Percentiles rank a stretch among this genome's conserved stretches.
These are phyloP conservation scores for Aspergillus uvarum DNA, from an alignment of 2,329 filamentous ascomycete species.

Conservation along the genomic window DNA sequence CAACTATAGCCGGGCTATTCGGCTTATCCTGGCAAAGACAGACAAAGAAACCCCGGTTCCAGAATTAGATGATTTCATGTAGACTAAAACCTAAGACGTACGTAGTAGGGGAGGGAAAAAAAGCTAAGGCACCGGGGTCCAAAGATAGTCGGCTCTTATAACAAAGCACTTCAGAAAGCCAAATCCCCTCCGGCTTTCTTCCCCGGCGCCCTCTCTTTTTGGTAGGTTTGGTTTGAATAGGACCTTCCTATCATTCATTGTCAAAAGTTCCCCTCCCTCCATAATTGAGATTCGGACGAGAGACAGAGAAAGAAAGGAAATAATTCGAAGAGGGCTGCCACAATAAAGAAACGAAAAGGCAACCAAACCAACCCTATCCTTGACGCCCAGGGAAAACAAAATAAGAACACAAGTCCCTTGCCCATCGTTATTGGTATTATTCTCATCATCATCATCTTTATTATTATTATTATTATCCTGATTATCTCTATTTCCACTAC, in stretches of 20 bases:
- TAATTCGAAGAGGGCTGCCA: neutral
- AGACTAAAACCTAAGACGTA: neutral
- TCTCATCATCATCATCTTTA: neutral
- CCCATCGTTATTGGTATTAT: neutral
- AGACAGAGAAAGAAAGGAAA: neutral
- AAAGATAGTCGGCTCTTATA: conserved; percentile 19
- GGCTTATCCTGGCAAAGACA: conserved; percentile 11
- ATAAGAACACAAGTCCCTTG: neutral
- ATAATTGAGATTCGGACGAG: neutral
- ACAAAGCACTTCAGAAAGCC: conserved; percentile 23
- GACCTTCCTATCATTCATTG: conserved; percentile 18
- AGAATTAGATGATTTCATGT: neutral
- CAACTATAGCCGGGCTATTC: neutral
- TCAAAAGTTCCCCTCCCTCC: conserved; percentile 19
- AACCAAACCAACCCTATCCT: neutral
- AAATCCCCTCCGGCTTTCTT: conserved; percentile 20
- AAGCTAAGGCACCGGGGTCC: conserved; percentile 7
- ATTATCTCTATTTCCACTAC: neutral
- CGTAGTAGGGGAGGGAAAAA: conserved; percentile 8
- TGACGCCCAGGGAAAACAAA: neutral
- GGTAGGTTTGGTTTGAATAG: conserved; percentile 25
- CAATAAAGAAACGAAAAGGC: neutral
- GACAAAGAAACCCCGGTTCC: conserved; percentile 7
- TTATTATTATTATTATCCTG: neutral
- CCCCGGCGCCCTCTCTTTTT: conserved; percentile 9